A percentile compares a stretch with the other conserved stretches of the same genome.
phyloP scores from a whole-genome alignment of 768 basidiomycete species.

The Termitomyces sp. region DNA sequence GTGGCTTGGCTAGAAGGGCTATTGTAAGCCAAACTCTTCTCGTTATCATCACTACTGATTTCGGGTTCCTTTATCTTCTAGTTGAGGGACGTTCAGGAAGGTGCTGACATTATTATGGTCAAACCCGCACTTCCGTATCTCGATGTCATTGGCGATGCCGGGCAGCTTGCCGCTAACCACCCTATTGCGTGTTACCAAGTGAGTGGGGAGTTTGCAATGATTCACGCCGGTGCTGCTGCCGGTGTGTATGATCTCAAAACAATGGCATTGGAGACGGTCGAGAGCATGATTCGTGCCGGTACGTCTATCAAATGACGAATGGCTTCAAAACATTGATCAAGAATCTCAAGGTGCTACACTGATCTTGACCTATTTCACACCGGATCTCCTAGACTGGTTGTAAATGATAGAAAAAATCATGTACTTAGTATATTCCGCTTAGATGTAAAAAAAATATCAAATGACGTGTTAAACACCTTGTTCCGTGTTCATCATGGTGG shows the following conservation, averaged over 20 bases:
- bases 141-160: constrained; percentile 90
- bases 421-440: constrained; percentile 1
- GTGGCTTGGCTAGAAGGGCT: constrained; percentile 89
- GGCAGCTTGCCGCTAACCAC: constrained; percentile 74
- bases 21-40: constrained; percentile 56
- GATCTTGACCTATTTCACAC: constrained; percentile 94
- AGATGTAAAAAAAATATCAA: background rate
- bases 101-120: constrained; percentile 99
- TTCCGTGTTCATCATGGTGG: constrained; percentile 15
- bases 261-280: constrained; percentile 93
- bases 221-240: constrained; percentile 87
- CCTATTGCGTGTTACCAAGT: constrained; percentile 98
- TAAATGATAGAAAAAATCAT: constrained; percentile 11
- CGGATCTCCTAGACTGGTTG: constrained; percentile 91
- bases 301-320: constrained; percentile 21
- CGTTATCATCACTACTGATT: background rate
- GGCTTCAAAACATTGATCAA: background rate
- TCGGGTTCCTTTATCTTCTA: constrained; percentile 26
- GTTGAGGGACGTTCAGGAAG: constrained; percentile 86
- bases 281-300: constrained; percentile 93
- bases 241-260: constrained; percentile 90
- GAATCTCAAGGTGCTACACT: constrained; percentile 71
- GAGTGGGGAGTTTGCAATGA: constrained; percentile 97
- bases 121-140: constrained; percentile 96
- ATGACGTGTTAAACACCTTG: constrained; percentile 1